phyloP scores from a whole-genome alignment of 257 asterid genomes.

The Fraxinus cuspidata region DNA sequence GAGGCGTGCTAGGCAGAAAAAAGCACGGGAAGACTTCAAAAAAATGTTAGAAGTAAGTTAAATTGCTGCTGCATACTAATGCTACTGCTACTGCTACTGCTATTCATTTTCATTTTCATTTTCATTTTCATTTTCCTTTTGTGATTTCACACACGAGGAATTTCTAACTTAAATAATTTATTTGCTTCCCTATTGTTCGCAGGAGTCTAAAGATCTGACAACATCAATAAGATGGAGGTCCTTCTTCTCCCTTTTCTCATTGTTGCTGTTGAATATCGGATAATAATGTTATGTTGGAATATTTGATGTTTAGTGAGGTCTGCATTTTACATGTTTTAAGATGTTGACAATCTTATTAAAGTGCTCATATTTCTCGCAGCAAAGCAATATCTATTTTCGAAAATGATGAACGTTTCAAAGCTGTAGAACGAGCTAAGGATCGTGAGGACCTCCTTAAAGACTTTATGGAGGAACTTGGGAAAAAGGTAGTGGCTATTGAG shows the following conservation, averaged over 20 bases:
- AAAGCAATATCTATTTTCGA: constrained; percentile 69
- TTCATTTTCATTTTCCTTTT: background rate
- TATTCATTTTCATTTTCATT: too few relatives aligned
- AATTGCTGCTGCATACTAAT: constrained; percentile 2
- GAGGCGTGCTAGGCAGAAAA: constrained; percentile 74
- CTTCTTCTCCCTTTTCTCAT: constrained; percentile 29
- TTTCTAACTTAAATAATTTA: constrained; percentile 1
- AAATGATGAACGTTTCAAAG: constrained; percentile 81
- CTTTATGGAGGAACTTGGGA: constrained; percentile 67
- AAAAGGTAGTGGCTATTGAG: constrained; percentile 55
- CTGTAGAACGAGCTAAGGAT: constrained; percentile 76
- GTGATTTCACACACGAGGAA: constrained; percentile 15
- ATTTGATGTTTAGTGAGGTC: constrained; percentile 4
- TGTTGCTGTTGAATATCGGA: constrained; percentile 7
- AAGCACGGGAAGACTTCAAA: constrained; percentile 81
- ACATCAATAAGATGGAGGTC: constrained; percentile 87
- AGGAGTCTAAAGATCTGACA: constrained; percentile 83
- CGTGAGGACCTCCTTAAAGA: constrained; percentile 87
- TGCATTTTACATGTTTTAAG: constrained; percentile 18
- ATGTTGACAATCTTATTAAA: constrained; percentile 25
- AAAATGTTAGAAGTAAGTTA: constrained; percentile 77
- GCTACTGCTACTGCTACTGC: too few relatives aligned
- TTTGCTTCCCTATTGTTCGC: constrained; percentile 24
- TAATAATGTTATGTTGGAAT: constrained; percentile 8
- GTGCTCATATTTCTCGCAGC: constrained; percentile 46